Evolutionary conservation across 768 basidiomycete species (phyloP), one percentile per base, ranked within the genome.

Genomic region (Tylopilus balloui): DNA sequence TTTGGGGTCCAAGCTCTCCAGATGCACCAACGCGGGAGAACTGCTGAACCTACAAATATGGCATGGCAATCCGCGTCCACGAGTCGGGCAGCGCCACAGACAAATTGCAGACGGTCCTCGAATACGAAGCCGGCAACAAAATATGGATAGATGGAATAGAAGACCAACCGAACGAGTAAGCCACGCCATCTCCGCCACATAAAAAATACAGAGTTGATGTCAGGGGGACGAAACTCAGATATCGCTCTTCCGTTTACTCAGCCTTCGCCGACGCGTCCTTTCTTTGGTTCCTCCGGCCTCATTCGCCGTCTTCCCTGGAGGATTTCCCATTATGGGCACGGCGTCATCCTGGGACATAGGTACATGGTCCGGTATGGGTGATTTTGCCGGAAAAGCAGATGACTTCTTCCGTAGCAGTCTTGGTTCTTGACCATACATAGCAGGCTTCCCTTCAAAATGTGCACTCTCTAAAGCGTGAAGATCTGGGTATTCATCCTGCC

Each of bases 171-270:
- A 63, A 54, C 24, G 25, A 59, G 40, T 42, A 50, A 51, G 48
- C 29, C 42, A 50, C 42, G 39, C 45, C 34, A 61, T 65, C 45
- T 63, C 63, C 58, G 55, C 48, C 21, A 39, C 42, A n/a, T n/a
- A 49, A 44, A 45, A 41, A 49, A 38, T 31, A 43, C 42, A 42
- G 19, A 44, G 47, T 42, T 54, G 38, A 51, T 51, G 52, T 50
- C 48, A 51, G 29, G 44, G 45, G 41, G 46, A 42, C 35, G 45
- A 49, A 57, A 53, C 46, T 65, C 45, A 59, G 45, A 43, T 47
- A 56, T 63, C 55, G 50, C 43, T 44, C 54, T 60, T 67, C 57
- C 66, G 67, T 58, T 67, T 67, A 56, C 66, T 67, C 53, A 67
- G 50, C 52, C 39, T 67, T 61, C 66, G 67, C 46, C 65, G 61